Evolutionary conservation across 2,329 filamentous ascomycete genomes (phyloP).

Genomic region (Coniochaeta sp.): DNA sequence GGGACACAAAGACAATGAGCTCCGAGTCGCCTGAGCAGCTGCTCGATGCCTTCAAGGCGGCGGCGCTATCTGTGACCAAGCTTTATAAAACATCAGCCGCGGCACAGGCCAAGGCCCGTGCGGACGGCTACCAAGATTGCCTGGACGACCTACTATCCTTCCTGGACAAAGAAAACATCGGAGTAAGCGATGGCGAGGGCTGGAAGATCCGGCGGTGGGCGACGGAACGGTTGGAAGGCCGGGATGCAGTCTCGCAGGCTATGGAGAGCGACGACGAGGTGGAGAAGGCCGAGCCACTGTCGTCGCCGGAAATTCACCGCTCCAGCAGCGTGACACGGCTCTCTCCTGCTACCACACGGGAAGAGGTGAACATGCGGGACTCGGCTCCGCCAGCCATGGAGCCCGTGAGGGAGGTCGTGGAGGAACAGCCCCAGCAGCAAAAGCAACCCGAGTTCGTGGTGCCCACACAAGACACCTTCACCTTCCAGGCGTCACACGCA

Average conservation of each 20-base stretch:
- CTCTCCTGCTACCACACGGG: constrained; percentile 16
- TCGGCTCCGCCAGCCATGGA: constrained; percentile 20
- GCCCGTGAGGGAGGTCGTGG: constrained; percentile 6
- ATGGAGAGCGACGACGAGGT: constrained; percentile 50
- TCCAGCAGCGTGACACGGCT: constrained; percentile 34
- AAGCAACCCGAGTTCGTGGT: constrained; percentile 30
- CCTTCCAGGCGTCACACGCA: constrained; percentile 58
- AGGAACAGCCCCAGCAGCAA: constrained; percentile 11
- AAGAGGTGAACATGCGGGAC: constrained; percentile 28
- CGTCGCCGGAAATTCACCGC: constrained; percentile 51
- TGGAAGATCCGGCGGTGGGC: constrained; percentile 57
- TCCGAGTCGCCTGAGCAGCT: constrained; percentile 54
- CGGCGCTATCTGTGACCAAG: constrained; percentile 89
- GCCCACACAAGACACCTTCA: constrained; percentile 56
- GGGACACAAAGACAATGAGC: constrained; percentile 23
- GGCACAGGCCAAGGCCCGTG: constrained; percentile 66
- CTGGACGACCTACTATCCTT: constrained; percentile 84
- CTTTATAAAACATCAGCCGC: constrained; percentile 87
- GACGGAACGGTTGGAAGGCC: constrained; percentile 56
- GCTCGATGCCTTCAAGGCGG: constrained; percentile 83
- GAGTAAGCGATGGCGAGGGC: constrained; percentile 71
- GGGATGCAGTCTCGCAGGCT: constrained; percentile 42
- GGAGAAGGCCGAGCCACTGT: constrained; percentile 51
- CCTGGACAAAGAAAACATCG: constrained; percentile 74
- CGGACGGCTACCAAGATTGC: constrained; percentile 88